phyloP scores from a whole-genome alignment of 2,329 filamentous ascomycete species.

The Ophiostoma angusticollis region DNA sequence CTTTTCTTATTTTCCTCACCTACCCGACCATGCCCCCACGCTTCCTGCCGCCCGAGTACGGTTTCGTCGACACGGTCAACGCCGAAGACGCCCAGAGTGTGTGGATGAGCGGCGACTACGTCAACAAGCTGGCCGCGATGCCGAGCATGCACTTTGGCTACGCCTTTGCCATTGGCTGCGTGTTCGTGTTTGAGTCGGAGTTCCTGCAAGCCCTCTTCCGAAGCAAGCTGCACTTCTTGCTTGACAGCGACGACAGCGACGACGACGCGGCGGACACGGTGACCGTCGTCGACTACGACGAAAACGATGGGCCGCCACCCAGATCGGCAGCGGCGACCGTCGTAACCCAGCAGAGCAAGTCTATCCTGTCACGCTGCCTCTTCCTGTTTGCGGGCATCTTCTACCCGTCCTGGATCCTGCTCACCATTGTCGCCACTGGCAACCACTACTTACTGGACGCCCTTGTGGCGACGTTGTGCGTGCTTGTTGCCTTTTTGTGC shows the following conservation, averaged over 20 bases:
- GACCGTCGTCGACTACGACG: not conserved
- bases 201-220: slow-evolving; percentile 22
- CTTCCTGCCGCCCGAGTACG: slow-evolving; percentile 36
- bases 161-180: slow-evolving; percentile 40
- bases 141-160: slow-evolving; percentile 46
- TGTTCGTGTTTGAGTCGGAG: slow-evolving; percentile 39
- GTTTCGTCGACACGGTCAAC: slow-evolving; percentile 39
- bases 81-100: slow-evolving; percentile 38
- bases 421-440: slow-evolving; percentile 47
- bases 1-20: slow-evolving; percentile 48
- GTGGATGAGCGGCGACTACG: slow-evolving; percentile 42
- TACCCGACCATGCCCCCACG: slow-evolving; percentile 54
- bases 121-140: slow-evolving; percentile 46
- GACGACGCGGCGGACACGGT: not conserved
- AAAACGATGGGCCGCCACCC: not conserved
- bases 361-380: slow-evolving; percentile 1
- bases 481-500: slow-evolving; percentile 42
- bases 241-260: slow-evolving; percentile 9
- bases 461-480: slow-evolving; percentile 48
- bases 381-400: slow-evolving; percentile 28
- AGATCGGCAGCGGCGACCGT: not conserved
- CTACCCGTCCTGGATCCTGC: slow-evolving; percentile 41
- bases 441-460: slow-evolving; percentile 56
- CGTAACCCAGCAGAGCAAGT: not conserved
- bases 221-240: not conserved